These are phyloP conservation scores for Myxozyma nipponensis DNA, from an alignment of 805 yeast species.

Conservation along the genomic window DNA sequence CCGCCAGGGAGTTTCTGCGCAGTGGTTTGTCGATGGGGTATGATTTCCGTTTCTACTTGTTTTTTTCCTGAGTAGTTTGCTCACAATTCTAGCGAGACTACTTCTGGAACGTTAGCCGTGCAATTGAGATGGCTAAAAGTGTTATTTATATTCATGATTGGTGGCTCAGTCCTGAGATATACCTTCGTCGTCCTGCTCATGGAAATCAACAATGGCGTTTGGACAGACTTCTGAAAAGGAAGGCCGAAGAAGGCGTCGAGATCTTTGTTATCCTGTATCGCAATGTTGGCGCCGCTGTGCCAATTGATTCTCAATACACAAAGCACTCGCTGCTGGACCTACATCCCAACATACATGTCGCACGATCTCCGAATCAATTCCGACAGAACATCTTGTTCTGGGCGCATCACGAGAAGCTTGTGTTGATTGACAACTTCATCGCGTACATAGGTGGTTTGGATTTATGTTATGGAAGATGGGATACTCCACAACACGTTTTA, in stretches of 20 bases:
- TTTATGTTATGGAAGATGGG: conserved; percentile 91
- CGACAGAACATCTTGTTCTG: conserved; percentile 90
- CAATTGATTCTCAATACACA: conserved; percentile 90
- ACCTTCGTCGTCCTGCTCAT: conserved; percentile 87
- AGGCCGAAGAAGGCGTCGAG: conserved; percentile 93
- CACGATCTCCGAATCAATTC: conserved; percentile 93
- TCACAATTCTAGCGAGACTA: conserved; percentile 57
- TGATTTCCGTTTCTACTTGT: neutral
- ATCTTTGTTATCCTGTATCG: conserved; percentile 87
- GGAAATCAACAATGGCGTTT: conserved; percentile 93
- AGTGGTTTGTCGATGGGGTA: conserved; percentile 89
- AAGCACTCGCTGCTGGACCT: conserved; percentile 86
- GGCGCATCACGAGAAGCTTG: conserved; percentile 97
- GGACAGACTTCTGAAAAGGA: conserved; percentile 79
- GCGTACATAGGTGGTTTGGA: conserved; percentile 96
- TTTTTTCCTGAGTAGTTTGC: neutral
- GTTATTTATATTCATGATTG: conserved; percentile 94
- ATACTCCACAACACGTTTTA: conserved; percentile 91
- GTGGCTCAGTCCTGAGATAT: conserved; percentile 97
- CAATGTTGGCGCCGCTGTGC: conserved; percentile 88
- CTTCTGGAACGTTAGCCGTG: conserved; percentile 93
- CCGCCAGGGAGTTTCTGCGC: conserved; percentile 78
- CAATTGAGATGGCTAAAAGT: conserved; percentile 88
- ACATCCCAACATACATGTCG: conserved; percentile 80
- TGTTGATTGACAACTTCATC: conserved; percentile 79